These are phyloP conservation scores for Cnidoscolus chayamansa DNA, from an alignment of 441 rosid genomes.

Conservation along the genomic window DNA sequence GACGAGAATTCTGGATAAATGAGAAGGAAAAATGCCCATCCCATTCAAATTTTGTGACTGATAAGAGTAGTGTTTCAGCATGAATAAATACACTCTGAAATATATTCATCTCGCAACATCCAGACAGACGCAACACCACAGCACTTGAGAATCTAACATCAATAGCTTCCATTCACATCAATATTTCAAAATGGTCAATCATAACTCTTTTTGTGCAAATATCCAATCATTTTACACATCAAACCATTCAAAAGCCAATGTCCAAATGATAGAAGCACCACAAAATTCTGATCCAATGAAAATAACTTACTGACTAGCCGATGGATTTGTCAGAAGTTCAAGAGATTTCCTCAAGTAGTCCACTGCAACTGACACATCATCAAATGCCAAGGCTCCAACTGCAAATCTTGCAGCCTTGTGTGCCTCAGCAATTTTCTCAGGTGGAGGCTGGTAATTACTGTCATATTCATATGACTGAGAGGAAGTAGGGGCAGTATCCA, in stretches of 20 bases:
- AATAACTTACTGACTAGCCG: conserved; percentile 50
- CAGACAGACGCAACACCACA: not conserved
- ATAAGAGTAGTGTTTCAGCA: not conserved
- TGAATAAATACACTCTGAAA: not conserved
- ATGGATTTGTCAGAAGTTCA: conserved; percentile 85
- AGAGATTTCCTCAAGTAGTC: conserved; percentile 76
- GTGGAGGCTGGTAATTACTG: conserved; percentile 70
- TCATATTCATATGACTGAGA: conserved; percentile 56
- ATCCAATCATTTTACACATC: conserved; percentile 29
- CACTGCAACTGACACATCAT: conserved; percentile 78
- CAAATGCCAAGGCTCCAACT: conserved; percentile 92
- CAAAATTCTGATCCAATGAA: not conserved
- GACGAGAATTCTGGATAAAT: not conserved
- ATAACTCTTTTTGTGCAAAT: conserved; percentile 13
- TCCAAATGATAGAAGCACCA: conserved; percentile 11
- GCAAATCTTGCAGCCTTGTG: conserved; percentile 96
- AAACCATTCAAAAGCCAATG: conserved; percentile 16
- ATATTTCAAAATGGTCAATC: conserved; percentile 11
- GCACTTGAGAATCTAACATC: not conserved
- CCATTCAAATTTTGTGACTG: not conserved
- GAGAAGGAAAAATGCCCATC: not conserved
- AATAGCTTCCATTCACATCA: conserved; percentile 14
- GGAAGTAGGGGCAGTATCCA: conserved; percentile 42
- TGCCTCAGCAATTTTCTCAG: conserved; percentile 86
- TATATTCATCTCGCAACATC: not conserved